A percentile compares a stretch with the other conserved stretches of the same genome.
Evolutionary conservation across 1,139 yeast genomes (phyloP).

Genomic region (Groenewaldozyma auringiensis): DNA sequence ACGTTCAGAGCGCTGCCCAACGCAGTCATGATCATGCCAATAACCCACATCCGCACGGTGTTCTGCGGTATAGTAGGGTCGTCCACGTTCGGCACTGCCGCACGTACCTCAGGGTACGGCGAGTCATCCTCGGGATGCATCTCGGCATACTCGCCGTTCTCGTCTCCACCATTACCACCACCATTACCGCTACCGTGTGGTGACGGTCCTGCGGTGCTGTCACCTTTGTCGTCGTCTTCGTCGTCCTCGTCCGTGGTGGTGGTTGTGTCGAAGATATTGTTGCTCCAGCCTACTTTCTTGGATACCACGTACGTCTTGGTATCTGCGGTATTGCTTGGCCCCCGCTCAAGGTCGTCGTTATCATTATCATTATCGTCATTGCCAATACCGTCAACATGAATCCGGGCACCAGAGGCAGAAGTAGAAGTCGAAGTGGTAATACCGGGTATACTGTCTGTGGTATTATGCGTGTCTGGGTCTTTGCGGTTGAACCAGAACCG

Average conservation of each 20-base stretch:
- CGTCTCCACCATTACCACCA: constrained; percentile 1
- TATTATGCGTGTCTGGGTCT: too few species aligned
- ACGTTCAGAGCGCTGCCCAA: constrained; percentile 55
- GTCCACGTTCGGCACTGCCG: constrained; percentile 57
- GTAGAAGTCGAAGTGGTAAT: too few species aligned
- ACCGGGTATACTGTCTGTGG: too few species aligned
- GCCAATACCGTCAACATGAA: too few species aligned
- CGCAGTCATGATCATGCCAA: constrained; percentile 45
- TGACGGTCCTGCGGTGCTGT: too few species aligned
- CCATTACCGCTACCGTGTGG: background rate
- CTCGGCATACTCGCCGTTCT: constrained; percentile 28
- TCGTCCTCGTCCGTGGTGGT: background rate
- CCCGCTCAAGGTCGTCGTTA: background rate
- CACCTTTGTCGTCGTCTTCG: background rate
- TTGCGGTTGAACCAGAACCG: too few species aligned
- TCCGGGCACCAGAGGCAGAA: too few species aligned
- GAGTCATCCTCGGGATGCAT: constrained; percentile 44
- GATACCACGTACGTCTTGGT: background rate
- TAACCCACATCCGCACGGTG: constrained; percentile 56
- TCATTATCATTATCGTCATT: too few species aligned
- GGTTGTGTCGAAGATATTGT: too few species aligned
- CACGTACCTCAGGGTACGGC: constrained; percentile 64
- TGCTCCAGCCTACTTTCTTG: background rate
- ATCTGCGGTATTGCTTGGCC: too few species aligned
- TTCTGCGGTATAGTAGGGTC: constrained; percentile 49